Evolutionary conservation across 2,329 filamentous ascomycete species (phyloP), one percentile per base, ranked within the genome.

Genomic region (Cordyceps tenuipes): DNA sequence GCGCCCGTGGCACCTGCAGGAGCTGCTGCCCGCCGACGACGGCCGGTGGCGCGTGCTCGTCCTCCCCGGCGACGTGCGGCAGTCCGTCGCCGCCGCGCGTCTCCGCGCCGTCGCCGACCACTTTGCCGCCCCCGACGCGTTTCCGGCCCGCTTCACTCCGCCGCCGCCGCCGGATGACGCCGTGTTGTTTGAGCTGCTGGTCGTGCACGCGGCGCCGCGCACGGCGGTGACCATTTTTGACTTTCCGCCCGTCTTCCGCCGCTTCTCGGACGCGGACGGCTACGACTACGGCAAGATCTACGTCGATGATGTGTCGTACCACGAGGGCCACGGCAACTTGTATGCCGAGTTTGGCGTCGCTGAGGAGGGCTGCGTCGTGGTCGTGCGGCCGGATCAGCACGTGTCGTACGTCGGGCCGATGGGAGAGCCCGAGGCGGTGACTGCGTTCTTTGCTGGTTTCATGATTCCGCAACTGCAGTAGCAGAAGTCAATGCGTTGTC

Each of bases 331-430:
- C 57, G 79, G 79, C 0, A 29, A 75, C 9, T 75, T 77, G 0
- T 83, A 88, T 66, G 73, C 79, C 60, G 77, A 76, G 3, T 86
- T 85, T 61, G 86, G 84, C 0, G 75, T 90, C 63, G 68, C 64
- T 19, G 73, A 79, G 57, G 70, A 71, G 21, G 86, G 87, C 0
- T 84, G 82, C 62, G 72, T 84, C 4, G 79, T 88, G 0, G 73
- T 86, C 1, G 73, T 85, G 2, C 71, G 88, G 53, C 88, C 87
- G 2, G 88, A 90, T 73, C 84, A 87, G 67, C 85, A 90, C 70
- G 80, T 89, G 36, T 78, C 69, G 1, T 74, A 72, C 66, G 64
- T 77, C 1, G 72, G 72, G 1, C 68, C 72, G 17, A 62, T 78
- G 21, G 71, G 75, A 23, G 71, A 73, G 36, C 71, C 74, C 41